Evolutionary conservation across 371 early-diverging fungal species (phyloP).

Genomic region (Mortierella sp.): DNA sequence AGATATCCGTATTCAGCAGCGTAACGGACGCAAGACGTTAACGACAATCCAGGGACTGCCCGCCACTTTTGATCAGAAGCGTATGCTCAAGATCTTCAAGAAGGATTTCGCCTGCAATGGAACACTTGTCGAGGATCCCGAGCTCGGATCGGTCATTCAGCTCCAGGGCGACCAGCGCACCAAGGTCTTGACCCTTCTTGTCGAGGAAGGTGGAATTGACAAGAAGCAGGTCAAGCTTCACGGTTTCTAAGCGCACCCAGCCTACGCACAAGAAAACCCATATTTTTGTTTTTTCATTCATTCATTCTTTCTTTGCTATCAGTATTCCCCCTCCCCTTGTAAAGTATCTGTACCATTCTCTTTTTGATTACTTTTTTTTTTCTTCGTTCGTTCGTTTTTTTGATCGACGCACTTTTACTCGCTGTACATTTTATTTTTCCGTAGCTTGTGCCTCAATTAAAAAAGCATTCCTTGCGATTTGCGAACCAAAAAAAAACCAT

Average conservation of each 20-base stretch:
- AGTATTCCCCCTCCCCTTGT: constrained; percentile 30
- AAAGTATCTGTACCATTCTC: constrained; percentile 23
- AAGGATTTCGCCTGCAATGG: constrained; percentile 98
- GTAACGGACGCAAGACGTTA: constrained; percentile 96
- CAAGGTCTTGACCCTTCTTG: constrained; percentile 86
- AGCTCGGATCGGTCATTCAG: constrained; percentile 91
- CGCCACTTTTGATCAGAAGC: constrained; percentile 86
- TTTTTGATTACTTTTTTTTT: neutral
- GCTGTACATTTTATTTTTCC: constrained; percentile 1
- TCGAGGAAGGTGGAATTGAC: constrained; percentile 77
- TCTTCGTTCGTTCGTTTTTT: neutral
- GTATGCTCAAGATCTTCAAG: constrained; percentile 94
- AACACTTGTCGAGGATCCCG: constrained; percentile 91
- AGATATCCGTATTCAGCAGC: constrained; percentile 97
- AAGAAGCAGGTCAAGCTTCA: constrained; percentile 93
- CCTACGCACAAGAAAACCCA: neutral
- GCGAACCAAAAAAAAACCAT: neutral
- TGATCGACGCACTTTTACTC: neutral
- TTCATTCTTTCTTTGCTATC: neutral
- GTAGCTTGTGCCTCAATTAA: neutral
- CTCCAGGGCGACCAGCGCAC: constrained; percentile 95
- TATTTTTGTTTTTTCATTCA: neutral
- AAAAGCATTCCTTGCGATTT: neutral
- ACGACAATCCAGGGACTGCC: constrained; percentile 96
- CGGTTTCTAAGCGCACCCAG: constrained; percentile 82